Conservation (phyloP, 2,329 filamentous ascomycete species). For the Ilyonectria sp. region DNA sequence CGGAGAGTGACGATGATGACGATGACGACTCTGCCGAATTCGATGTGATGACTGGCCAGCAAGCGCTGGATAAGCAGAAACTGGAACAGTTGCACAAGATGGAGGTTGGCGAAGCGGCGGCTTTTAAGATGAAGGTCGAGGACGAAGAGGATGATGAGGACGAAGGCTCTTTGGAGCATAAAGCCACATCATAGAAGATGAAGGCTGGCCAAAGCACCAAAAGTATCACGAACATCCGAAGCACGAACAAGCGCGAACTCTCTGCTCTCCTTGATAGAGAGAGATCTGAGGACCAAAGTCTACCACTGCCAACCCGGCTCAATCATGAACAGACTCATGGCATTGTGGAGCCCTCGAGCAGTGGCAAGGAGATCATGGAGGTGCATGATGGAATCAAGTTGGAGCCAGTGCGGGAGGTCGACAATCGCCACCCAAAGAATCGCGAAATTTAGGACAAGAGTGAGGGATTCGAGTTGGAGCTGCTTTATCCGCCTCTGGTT, state of each 20-base stretch:
- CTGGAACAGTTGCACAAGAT: slow-evolving; percentile 69
- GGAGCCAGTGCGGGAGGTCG: not conserved
- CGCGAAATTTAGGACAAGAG: not conserved
- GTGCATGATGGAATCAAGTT: not conserved
- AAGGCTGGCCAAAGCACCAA: slow-evolving; percentile 19
- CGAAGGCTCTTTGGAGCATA: slow-evolving; percentile 46
- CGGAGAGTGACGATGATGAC: slow-evolving; percentile 59
- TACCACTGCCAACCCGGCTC: not conserved
- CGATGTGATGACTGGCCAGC: slow-evolving; percentile 61
- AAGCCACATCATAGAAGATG: slow-evolving; percentile 53
- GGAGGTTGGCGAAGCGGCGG: slow-evolving; percentile 72
- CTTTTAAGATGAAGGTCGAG: slow-evolving; percentile 59
- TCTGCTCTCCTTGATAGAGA: not conserved
- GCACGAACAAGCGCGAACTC: not conserved
- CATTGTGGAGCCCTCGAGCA: not conserved
- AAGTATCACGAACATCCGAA: not conserved
- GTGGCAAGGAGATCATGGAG: not conserved
- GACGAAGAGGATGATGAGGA: slow-evolving; percentile 59
- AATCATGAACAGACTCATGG: not conserved
- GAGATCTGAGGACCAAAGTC: slow-evolving; percentile 1
- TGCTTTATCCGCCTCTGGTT: not conserved
- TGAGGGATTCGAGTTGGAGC: not conserved
- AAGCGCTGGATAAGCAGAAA: slow-evolving; percentile 63
- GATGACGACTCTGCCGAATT: slow-evolving; percentile 61
- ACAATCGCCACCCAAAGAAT: slow-evolving; percentile 11